These are phyloP conservation scores for Penicillium nordicum DNA, from an alignment of 2,329 filamentous ascomycete genomes.

Conservation along the genomic window DNA sequence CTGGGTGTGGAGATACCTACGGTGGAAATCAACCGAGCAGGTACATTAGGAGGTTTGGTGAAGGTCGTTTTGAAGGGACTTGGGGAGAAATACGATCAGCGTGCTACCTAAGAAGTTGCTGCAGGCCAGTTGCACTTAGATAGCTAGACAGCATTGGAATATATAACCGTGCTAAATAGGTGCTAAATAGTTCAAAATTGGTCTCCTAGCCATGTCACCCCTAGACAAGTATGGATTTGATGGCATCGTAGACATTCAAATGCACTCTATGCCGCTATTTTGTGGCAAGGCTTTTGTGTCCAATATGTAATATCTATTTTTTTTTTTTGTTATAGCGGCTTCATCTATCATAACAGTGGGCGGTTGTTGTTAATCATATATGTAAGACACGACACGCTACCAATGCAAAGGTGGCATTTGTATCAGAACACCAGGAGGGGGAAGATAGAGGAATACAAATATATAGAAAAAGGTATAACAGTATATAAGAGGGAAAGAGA, in stretches of 20 bases:
- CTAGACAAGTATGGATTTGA: background rate
- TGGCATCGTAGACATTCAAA: background rate
- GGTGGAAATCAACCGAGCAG: slow-evolving; percentile 53
- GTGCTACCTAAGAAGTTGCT: background rate
- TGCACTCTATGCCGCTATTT: background rate
- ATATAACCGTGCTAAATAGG: background rate
- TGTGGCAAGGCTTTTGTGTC: background rate
- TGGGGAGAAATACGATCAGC: slow-evolving; percentile 11
- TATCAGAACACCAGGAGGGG: too few relatives aligned
- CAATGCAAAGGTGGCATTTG: too few relatives aligned
- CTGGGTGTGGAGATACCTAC: slow-evolving; percentile 36
- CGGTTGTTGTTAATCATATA: too few relatives aligned
- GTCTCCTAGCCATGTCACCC: background rate
- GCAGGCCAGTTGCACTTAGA: background rate
- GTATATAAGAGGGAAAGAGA: too few relatives aligned
- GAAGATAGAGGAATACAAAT: too few relatives aligned
- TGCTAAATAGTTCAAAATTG: background rate
- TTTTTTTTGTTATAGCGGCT: too few relatives aligned
- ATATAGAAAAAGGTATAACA: too few relatives aligned
- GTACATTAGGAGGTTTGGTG: slow-evolving; percentile 13
- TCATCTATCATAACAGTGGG: too few relatives aligned
- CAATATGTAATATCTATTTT: too few relatives aligned
- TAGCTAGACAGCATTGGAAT: background rate
- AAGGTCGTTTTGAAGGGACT: slow-evolving; percentile 15
- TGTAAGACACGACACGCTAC: too few relatives aligned